Base-by-base conservation (phyloP, 2,329 filamentous ascomycete species). In the Cytospora mali region DNA sequence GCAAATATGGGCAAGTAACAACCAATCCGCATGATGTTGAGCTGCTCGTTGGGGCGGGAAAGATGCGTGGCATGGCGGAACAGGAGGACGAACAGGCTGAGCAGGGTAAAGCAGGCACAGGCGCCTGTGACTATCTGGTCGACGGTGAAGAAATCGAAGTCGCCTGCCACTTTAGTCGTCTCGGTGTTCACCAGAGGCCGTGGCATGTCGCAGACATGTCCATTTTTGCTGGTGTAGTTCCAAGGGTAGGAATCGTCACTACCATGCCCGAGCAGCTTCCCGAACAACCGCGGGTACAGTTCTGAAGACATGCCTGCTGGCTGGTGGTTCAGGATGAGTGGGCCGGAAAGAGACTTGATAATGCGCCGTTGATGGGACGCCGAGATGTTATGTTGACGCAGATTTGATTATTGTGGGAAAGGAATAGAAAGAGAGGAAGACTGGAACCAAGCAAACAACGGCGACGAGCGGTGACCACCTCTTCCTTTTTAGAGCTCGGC, bases 21-120 rank as follows among this genome's bases (percentile, higher is more conserved):
- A 55, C 74, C 75, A 52, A 80, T 77, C 55, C 77, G 72, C 66
- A 81, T 74, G 56, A 81, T 77, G 51, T 79, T 75, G 56, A 75
- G 68, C 64, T 79, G 78, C 64, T 79, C 74, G 53, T 71, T 73
- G 4, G 76, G 76, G 29, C 75, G 75, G 68, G 75, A 78, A 13
- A 78, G 69, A 31, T 75, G 75, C 4, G 72, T 48, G 39, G 64
- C 48, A n/a, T 60, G 60, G 2, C 59, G 48, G n/a, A 29, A n/a
- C 61, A 64, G 23, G 48, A 66, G 35, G n/a, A 64, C 9, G 42
- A 64, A n/a, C n/a, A 66, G 42, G 53, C 66, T 49, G 42, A 61
- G 25, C 27, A 61, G 27, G 25, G 62, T 42, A 39, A 67, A 67
- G 42, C 52, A 56, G 25, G 62, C 64, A 48, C 62, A 67, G 10